These are phyloP conservation scores for Candida ortonii DNA, from an alignment of 805 yeast species.

Conservation along the genomic window DNA sequence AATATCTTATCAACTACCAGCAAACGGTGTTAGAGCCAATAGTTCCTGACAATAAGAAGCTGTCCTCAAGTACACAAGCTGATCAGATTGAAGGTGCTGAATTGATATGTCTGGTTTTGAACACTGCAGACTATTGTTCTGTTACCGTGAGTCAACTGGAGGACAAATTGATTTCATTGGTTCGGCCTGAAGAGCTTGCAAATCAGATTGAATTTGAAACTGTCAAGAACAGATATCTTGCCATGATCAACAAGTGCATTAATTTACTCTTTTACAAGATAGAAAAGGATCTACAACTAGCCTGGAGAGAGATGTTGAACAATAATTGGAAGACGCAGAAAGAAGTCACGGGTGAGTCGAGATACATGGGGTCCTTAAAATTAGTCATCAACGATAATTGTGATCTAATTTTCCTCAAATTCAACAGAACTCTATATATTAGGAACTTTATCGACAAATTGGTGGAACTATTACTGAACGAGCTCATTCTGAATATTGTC, in stretches of 20 bases:
- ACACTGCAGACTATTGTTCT: conserved; percentile 88
- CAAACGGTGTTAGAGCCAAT: conserved; percentile 47
- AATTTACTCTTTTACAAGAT: conserved; percentile 55
- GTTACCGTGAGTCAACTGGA: conserved; percentile 75
- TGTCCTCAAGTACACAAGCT: conserved; percentile 31
- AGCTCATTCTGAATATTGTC: conserved; percentile 56
- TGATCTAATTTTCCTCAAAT: conserved; percentile 47
- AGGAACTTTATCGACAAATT: conserved; percentile 74
- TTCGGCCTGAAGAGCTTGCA: conserved; percentile 32
- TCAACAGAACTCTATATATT: conserved; percentile 67
- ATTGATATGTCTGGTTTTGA: conserved; percentile 67
- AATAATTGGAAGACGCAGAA: conserved; percentile 69
- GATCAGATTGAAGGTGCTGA: conserved; percentile 58
- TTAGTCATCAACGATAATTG: conserved; percentile 44
- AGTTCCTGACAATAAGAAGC: conserved; percentile 38
- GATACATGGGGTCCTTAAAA: conserved; percentile 61
- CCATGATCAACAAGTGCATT: conserved; percentile 56
- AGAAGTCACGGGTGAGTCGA: conserved; percentile 68
- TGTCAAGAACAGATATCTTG: conserved; percentile 55
- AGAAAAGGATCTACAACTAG: conserved; percentile 56
- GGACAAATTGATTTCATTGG: conserved; percentile 48
- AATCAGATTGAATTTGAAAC: conserved; percentile 51
- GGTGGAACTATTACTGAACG: conserved; percentile 58
- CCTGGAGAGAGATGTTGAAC: conserved; percentile 82
- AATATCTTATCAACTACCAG: conserved; percentile 61